A percentile compares a stretch with the other conserved stretches of the same genome.
phyloP scores from a whole-genome alignment of 2,329 filamentous ascomycete genomes.

The Bipolaris victoriae region DNA sequence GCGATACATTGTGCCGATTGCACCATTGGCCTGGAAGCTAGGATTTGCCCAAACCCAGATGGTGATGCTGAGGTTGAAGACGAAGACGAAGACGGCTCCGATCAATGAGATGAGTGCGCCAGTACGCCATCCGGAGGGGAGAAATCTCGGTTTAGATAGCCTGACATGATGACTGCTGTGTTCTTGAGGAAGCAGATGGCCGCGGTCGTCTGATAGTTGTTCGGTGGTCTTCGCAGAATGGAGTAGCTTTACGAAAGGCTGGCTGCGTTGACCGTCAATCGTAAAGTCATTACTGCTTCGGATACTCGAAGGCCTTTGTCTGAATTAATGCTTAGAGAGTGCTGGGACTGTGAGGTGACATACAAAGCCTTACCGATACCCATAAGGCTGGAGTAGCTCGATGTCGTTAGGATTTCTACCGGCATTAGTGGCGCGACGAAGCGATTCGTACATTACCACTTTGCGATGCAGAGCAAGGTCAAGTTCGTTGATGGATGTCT shows the following conservation, averaged over 20 bases:
- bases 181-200: background rate
- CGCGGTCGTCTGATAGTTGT: background rate
- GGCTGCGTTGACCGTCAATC: no score
- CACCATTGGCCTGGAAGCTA: background rate
- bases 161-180: background rate
- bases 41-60: background rate
- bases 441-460: background rate
- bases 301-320: background rate
- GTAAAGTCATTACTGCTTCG: background rate
- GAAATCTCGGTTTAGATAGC: no score
- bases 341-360: background rate
- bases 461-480: no score
- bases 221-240: background rate
- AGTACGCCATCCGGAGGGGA: background rate
- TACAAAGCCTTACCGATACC: background rate
- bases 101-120: background rate
- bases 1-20: background rate
- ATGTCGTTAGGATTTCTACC: background rate
- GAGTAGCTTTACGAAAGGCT: background rate
- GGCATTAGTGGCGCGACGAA: background rate
- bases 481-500: background rate
- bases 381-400: conserved; percentile 1
- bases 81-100: background rate
- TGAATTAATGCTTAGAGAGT: background rate
- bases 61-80: background rate